phyloP scores from a whole-genome alignment of 2,329 filamentous ascomycete genomes.

The Aspergillus sp. region DNA sequence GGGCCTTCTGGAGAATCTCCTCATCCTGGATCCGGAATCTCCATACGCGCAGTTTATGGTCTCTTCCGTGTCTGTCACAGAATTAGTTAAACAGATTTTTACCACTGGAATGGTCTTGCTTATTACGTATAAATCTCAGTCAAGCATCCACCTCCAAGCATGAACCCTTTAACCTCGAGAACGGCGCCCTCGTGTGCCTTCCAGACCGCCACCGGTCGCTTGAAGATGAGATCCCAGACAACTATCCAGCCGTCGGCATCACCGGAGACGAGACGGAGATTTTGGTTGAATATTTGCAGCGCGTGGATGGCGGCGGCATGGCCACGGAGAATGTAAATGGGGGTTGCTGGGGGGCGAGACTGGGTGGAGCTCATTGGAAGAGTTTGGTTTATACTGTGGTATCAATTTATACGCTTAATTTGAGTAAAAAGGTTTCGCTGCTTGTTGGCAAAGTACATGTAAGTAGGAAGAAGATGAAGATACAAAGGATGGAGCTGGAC shows the following conservation, averaged over 20 bases:
- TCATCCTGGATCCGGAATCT: conserved; percentile 66
- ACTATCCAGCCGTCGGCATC: conserved; percentile 90
- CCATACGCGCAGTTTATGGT: conserved; percentile 86
- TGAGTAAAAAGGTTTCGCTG: background rate
- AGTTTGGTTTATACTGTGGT: background rate
- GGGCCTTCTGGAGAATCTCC: conserved; percentile 57
- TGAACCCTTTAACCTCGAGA: conserved; percentile 72
- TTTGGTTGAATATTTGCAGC: conserved; percentile 69
- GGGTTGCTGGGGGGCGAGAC: conserved; percentile 51
- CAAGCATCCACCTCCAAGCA: conserved; percentile 51
- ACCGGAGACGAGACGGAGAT: conserved; percentile 76
- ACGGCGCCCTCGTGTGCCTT: conserved; percentile 77
- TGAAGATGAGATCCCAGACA: conserved; percentile 79
- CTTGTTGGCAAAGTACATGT: background rate
- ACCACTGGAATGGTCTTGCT: conserved; percentile 34
- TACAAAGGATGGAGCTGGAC: background rate
- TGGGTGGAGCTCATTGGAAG: conserved; percentile 16
- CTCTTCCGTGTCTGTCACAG: conserved; percentile 77
- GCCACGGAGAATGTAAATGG: conserved; percentile 75
- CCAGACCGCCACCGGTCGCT: conserved; percentile 83
- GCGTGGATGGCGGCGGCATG: conserved; percentile 79
- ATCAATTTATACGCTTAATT: background rate
- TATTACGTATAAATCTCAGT: conserved; percentile 75
- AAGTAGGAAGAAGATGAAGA: background rate
- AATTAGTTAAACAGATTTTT: background rate